phyloP scores from a whole-genome alignment of 441 rosid genomes.

The Gossypium trilobum region DNA sequence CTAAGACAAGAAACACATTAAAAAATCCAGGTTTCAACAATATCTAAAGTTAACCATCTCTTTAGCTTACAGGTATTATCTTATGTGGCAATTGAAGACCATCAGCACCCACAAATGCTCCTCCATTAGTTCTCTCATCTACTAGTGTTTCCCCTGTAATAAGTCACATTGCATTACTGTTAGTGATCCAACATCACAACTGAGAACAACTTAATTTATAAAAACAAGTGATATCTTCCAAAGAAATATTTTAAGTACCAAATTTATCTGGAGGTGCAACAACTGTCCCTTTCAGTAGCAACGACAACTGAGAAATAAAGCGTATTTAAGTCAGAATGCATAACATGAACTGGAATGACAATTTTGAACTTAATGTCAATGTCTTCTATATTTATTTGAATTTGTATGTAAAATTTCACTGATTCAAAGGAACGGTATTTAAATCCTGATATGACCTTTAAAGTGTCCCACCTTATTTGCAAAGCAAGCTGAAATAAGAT shows the following conservation, averaged over 20 bases:
- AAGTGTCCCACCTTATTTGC: not conserved
- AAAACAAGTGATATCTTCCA: not conserved
- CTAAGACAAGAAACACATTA: constrained; percentile 9
- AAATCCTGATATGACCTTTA: not conserved
- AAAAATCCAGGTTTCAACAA: constrained; percentile 2
- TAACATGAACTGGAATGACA: constrained; percentile 12
- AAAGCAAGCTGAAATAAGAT: not conserved
- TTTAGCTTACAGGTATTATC: constrained; percentile 73
- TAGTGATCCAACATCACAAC: not conserved
- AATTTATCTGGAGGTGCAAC: constrained; percentile 98
- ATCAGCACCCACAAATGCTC: constrained; percentile 70
- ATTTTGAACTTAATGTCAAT: not conserved
- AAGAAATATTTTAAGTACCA: constrained; percentile 36
- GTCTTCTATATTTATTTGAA: not conserved
- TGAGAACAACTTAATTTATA: not conserved
- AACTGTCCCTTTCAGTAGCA: constrained; percentile 87
- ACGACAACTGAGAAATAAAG: constrained; percentile 50
- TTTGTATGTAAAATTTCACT: not conserved
- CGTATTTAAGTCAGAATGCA: constrained; percentile 24
- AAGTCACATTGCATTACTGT: constrained; percentile 13
- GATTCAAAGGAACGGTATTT: not conserved
- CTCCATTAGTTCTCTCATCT: constrained; percentile 83
- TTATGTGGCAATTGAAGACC: constrained; percentile 83
- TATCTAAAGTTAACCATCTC: not conserved
- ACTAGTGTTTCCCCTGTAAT: constrained; percentile 74